Percentiles rank a stretch among this genome's conserved stretches.
Evolutionary conservation across 2,329 filamentous ascomycete species (phyloP).

Genomic region (Cytospora paraplurivora): DNA sequence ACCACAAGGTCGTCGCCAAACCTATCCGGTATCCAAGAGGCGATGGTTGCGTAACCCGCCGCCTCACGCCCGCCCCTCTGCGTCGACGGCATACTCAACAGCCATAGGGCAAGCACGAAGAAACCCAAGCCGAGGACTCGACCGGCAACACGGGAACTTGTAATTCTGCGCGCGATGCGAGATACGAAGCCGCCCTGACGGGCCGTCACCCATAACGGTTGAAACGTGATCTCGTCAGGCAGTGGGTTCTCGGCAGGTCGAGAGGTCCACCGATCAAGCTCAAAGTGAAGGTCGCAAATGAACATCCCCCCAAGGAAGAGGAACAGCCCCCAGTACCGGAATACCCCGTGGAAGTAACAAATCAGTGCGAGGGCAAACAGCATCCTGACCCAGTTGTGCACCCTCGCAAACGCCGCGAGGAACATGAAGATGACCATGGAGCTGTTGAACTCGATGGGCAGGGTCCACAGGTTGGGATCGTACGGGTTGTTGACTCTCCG

Average conservation of each 20-base stretch:
- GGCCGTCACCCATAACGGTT: conserved; percentile 16
- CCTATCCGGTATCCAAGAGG: conserved; percentile 5
- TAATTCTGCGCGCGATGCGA: background rate
- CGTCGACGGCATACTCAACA: conserved; percentile 18
- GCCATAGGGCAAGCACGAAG: conserved; percentile 15
- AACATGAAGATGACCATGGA: conserved; percentile 41
- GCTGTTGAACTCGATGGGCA: conserved; percentile 42
- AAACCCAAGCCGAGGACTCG: background rate
- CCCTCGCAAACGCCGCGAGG: conserved; percentile 37
- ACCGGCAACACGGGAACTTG: background rate
- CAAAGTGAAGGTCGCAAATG: conserved; percentile 36
- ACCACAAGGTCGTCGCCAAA: conserved; percentile 16
- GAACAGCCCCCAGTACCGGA: conserved; percentile 35
- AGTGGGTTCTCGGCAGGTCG: background rate
- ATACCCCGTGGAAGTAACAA: conserved; percentile 33
- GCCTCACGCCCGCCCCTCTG: background rate
- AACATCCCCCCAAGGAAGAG: conserved; percentile 40
- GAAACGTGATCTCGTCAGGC: background rate
- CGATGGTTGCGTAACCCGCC: conserved; percentile 17
- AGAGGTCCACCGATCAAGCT: conserved; percentile 26
- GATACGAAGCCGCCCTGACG: background rate
- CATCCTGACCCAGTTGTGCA: conserved; percentile 31
- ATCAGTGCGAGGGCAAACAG: conserved; percentile 29
- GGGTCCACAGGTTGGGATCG: conserved; percentile 42
- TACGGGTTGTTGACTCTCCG: conserved; percentile 30